phyloP scores from a whole-genome alignment of 305 asterid genomes.

The Plantago coronopus region DNA sequence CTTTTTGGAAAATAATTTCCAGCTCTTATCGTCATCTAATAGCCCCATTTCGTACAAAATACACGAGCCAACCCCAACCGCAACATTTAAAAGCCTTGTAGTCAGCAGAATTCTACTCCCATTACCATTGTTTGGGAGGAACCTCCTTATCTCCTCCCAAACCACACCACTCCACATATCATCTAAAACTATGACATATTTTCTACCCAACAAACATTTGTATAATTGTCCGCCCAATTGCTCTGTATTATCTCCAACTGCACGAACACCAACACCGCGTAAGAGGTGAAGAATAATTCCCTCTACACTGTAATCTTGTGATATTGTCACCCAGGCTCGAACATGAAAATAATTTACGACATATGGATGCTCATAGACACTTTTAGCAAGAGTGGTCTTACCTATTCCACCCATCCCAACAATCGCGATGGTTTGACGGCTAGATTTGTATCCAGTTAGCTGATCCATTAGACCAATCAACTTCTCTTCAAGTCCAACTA shows the following conservation, averaged over 20 bases:
- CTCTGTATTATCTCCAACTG: neutral
- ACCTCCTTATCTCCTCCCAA: neutral
- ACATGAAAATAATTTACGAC: neutral
- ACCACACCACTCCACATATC: neutral
- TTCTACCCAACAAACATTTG: neutral
- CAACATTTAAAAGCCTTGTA: neutral
- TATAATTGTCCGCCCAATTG: neutral
- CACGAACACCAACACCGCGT: neutral
- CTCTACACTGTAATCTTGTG: neutral
- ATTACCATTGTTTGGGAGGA: neutral
- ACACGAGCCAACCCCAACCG: neutral
- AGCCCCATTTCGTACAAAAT: neutral
- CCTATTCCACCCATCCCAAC: conserved; percentile 4
- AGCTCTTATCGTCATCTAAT: neutral
- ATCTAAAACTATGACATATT: neutral
- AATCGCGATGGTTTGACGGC: neutral
- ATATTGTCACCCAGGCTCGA: neutral
- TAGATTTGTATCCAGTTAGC: neutral
- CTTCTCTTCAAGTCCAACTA: neutral
- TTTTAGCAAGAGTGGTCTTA: conserved; percentile 6
- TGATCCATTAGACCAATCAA: neutral
- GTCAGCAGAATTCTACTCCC: neutral
- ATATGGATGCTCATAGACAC: neutral
- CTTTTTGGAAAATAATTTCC: neutral
- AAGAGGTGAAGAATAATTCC: neutral